phyloP scores from a whole-genome alignment of 2,329 filamentous ascomycete genomes.

The Pseudohalonectria lignicola region DNA sequence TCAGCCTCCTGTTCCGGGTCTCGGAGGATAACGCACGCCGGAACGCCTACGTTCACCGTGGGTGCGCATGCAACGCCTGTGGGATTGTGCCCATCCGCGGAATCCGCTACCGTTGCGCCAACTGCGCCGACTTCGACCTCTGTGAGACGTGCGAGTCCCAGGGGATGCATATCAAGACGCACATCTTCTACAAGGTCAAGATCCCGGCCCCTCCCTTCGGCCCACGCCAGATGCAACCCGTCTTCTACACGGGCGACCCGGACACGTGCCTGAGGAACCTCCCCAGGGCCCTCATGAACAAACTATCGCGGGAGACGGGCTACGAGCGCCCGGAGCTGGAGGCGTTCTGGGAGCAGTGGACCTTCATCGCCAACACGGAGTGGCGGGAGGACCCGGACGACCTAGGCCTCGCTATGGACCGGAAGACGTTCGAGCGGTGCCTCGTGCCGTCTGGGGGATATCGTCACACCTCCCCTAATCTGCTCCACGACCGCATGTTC shows the following conservation, averaged over 20 bases:
- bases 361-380: slow-evolving; percentile 78
- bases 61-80: slow-evolving; percentile 86
- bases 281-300: slow-evolving; percentile 54
- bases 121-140: slow-evolving; percentile 91
- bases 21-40: slow-evolving; percentile 84
- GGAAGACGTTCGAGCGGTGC: slow-evolving; percentile 84
- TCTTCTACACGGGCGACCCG: slow-evolving; percentile 85
- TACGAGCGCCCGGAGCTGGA: slow-evolving; percentile 84
- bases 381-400: slow-evolving; percentile 73
- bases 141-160: slow-evolving; percentile 87
- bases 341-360: slow-evolving; percentile 94
- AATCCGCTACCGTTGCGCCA: slow-evolving; percentile 86
- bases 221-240: slow-evolving; percentile 66
- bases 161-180: slow-evolving; percentile 71
- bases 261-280: slow-evolving; percentile 57
- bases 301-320: slow-evolving; percentile 58
- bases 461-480: slow-evolving; percentile 67
- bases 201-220: slow-evolving; percentile 81
- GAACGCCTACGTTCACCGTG: slow-evolving; percentile 84
- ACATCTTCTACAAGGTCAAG: slow-evolving; percentile 93
- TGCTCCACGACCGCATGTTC: slow-evolving; percentile 95
- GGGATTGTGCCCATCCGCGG: slow-evolving; percentile 82
- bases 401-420: slow-evolving; percentile 75
- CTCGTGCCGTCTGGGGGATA: slow-evolving; percentile 78
- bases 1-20: slow-evolving; percentile 79